Evolutionary conservation across 2,329 filamentous ascomycete species (phyloP).

Genomic region (Allantophomopsis lycopodina): DNA sequence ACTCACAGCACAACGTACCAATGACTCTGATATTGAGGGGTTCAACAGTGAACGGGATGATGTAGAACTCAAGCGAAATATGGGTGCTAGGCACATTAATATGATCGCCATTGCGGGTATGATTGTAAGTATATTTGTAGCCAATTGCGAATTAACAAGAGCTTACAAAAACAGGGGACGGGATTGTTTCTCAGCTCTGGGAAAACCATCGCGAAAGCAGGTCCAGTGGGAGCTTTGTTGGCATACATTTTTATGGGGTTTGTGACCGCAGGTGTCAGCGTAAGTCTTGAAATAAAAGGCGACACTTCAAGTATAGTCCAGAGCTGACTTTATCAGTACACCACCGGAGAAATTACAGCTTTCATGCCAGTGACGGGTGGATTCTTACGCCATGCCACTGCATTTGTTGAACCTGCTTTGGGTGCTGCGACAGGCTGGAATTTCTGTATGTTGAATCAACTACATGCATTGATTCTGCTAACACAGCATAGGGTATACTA

Average conservation of each 20-base stretch:
- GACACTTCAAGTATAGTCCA: constrained; percentile 34
- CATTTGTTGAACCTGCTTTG: constrained; percentile 65
- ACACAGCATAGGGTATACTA: not conserved
- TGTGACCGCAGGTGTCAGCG: constrained; percentile 66
- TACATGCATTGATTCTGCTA: not conserved
- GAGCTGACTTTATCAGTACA: not conserved
- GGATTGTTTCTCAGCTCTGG: constrained; percentile 36
- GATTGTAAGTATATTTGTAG: constrained; percentile 42
- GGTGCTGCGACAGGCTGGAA: constrained; percentile 51
- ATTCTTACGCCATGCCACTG: constrained; percentile 65
- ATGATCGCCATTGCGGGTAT: constrained; percentile 62
- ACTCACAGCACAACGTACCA: too few species aligned
- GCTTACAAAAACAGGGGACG: constrained; percentile 19
- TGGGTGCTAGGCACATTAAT: constrained; percentile 35
- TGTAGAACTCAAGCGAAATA: constrained; percentile 26
- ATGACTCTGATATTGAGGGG: too few species aligned
- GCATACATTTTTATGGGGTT: constrained; percentile 53
- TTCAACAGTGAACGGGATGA: too few species aligned
- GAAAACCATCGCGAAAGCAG: constrained; percentile 24
- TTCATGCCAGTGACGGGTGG: constrained; percentile 54
- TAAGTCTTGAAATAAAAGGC: constrained; percentile 70
- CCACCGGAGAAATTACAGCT: not conserved
- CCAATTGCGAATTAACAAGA: constrained; percentile 30
- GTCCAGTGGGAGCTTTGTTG: constrained; percentile 53
- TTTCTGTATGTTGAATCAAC: not conserved